These are phyloP conservation scores for Colletotrichum chrysophilum DNA, from an alignment of 2,329 filamentous ascomycete species.

Conservation along the genomic window DNA sequence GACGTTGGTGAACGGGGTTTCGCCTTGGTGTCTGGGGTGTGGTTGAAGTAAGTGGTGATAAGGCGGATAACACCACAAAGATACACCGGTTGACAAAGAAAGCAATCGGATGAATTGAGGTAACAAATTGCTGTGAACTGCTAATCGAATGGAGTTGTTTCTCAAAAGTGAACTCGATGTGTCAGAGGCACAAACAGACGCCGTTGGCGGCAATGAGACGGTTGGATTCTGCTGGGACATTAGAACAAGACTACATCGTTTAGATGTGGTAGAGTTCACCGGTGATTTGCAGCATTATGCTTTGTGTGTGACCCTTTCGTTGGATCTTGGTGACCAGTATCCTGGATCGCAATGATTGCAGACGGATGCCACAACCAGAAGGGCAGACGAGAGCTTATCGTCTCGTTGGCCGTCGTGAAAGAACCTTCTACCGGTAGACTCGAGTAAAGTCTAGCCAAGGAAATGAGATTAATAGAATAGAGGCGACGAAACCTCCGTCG, in stretches of 20 bases:
- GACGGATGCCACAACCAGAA: not conserved
- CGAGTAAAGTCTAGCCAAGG: not conserved
- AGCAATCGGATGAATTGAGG: not conserved
- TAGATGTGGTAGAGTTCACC: not conserved
- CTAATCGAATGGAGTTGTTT: not conserved
- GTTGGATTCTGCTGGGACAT: not conserved
- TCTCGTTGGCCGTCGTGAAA: not conserved
- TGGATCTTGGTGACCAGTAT: not conserved
- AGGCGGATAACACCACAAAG: not conserved
- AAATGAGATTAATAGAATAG: not conserved
- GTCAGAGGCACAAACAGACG: not conserved
- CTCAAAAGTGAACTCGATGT: not conserved
- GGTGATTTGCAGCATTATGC: slow-evolving; percentile 1
- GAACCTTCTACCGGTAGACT: not conserved
- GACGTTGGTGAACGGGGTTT: not conserved
- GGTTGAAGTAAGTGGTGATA: not conserved
- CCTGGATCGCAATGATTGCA: not conserved
- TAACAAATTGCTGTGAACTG: not conserved
- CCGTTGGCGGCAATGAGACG: not conserved
- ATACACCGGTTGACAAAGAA: not conserved
- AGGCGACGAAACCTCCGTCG: not conserved
- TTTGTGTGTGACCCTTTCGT: not conserved
- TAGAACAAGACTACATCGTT: not conserved
- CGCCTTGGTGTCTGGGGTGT: not conserved
- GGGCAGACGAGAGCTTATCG: not conserved